These are phyloP conservation scores for Pythium plurisporium DNA, from an alignment of 352 stramenopile species.

Conservation along the genomic window DNA sequence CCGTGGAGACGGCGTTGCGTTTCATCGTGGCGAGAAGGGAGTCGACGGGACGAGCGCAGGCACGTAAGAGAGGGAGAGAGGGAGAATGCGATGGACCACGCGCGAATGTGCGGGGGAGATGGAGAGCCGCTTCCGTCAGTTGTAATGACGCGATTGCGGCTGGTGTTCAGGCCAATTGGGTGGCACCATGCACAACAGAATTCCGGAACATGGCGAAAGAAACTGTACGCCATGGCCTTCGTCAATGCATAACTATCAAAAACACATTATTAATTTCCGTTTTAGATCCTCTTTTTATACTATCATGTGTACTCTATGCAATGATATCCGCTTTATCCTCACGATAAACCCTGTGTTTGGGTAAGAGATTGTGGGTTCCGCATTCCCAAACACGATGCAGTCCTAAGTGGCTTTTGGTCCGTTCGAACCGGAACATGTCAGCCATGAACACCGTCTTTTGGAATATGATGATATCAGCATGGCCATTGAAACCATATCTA, in stretches of 20 bases:
- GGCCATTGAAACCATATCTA: background rate
- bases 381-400: slow-evolving; percentile 1
- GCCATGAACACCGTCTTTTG: background rate
- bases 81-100: background rate
- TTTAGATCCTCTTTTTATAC: too few species aligned
- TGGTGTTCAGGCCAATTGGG: too few species aligned
- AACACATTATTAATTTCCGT: too few species aligned
- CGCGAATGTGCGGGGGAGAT: too few species aligned
- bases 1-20: background rate
- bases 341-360: background rate
- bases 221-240: too few species aligned
- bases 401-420: background rate
- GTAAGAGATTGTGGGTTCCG: slow-evolving; percentile 10
- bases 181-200: too few species aligned
- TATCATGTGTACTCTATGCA: too few species aligned
- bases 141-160: background rate
- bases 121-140: background rate
- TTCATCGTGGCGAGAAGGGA: background rate
- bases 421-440: background rate
- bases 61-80: background rate
- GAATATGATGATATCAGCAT: too few species aligned
- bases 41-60: background rate
- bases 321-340: background rate
- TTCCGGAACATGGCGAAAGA: background rate
- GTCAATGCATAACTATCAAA: too few species aligned